A percentile compares a stretch with the other conserved stretches of the same genome.
Evolutionary conservation across 1,284 basidiomycete species (phyloP).

Genomic region (Fomitopsis pinicola): DNA sequence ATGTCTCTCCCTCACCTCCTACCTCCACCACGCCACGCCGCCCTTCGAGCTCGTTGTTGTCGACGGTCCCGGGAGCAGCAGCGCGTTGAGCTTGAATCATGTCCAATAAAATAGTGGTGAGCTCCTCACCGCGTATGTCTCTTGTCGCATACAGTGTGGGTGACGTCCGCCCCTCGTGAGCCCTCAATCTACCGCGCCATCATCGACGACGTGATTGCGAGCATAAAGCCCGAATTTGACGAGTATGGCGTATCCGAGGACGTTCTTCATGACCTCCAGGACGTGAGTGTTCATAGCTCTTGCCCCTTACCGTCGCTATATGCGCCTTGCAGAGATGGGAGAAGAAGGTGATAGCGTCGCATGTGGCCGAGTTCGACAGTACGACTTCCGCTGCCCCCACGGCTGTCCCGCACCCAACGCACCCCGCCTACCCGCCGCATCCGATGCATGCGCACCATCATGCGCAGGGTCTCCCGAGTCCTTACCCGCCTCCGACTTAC

Average conservation of each 20-base stretch:
- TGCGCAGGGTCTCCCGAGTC: slow-evolving; percentile 26
- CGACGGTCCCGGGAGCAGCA: slow-evolving; percentile 27
- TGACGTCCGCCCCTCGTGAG: slow-evolving; percentile 65
- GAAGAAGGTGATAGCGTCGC: slow-evolving; percentile 84
- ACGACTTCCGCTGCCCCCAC: slow-evolving; percentile 32
- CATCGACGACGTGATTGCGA: slow-evolving; percentile 93
- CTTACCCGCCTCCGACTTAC: slow-evolving; percentile 24
- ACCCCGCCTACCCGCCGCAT: slow-evolving; percentile 25
- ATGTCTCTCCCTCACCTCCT: slow-evolving; percentile 33
- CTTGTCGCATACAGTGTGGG: slow-evolving; percentile 50
- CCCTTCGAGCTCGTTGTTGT: slow-evolving; percentile 30
- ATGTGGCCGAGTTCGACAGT: slow-evolving; percentile 88
- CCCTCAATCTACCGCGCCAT: slow-evolving; percentile 88
- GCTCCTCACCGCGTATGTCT: slow-evolving; percentile 60
- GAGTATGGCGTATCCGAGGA: slow-evolving; percentile 95
- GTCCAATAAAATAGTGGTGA: slow-evolving; percentile 92
- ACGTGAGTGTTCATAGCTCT: slow-evolving; percentile 50
- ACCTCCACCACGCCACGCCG: slow-evolving; percentile 32
- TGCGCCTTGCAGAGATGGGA: slow-evolving; percentile 80
- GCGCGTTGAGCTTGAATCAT: slow-evolving; percentile 34
- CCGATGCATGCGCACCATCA: slow-evolving; percentile 19
- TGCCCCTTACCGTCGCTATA: slow-evolving; percentile 5
- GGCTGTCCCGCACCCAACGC: not conserved
- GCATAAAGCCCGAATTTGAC: slow-evolving; percentile 93
- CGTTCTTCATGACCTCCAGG: slow-evolving; percentile 83